Conservation (phyloP, 805 yeast genomes). For the Zygosaccharomyces gambellarensis region DNA sequence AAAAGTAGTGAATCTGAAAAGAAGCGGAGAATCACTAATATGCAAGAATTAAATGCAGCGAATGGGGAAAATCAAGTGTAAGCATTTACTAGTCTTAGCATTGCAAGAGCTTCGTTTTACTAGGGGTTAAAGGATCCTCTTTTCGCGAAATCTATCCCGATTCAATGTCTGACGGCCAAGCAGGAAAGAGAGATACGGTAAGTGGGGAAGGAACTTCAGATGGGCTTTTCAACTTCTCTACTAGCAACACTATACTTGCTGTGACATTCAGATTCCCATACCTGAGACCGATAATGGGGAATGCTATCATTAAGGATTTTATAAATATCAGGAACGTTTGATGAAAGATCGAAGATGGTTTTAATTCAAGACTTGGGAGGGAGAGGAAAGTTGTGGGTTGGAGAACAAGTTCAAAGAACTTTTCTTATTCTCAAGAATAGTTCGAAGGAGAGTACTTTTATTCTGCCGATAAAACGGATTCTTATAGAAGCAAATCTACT, state of each 20-base stretch:
- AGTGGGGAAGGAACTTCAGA: too few relatives aligned
- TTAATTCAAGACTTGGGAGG: neutral
- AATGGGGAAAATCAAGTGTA: neutral
- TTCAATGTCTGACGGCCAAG: too few relatives aligned
- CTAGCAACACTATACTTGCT: neutral
- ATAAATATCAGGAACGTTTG: neutral
- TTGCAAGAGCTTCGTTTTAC: neutral
- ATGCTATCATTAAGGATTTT: neutral
- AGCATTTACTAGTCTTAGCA: neutral
- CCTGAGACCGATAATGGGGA: neutral
- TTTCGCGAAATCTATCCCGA: neutral
- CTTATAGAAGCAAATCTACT: neutral
- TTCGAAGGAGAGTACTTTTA: too few relatives aligned
- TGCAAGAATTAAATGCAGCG: neutral
- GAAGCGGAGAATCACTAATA: neutral
- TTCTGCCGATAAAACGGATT: slow-evolving; percentile 36
- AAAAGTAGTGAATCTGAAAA: neutral
- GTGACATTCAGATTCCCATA: neutral
- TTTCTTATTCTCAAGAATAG: neutral
- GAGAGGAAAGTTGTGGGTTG: neutral
- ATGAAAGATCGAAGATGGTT: neutral
- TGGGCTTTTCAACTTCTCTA: too few relatives aligned
- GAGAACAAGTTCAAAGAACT: neutral
- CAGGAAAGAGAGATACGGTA: too few relatives aligned
- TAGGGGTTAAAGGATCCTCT: neutral